Evolutionary conservation across 345 rosid genomes (phyloP), one percentile per base, ranked within the genome.

Genomic region (Pelargonium nanum): DNA sequence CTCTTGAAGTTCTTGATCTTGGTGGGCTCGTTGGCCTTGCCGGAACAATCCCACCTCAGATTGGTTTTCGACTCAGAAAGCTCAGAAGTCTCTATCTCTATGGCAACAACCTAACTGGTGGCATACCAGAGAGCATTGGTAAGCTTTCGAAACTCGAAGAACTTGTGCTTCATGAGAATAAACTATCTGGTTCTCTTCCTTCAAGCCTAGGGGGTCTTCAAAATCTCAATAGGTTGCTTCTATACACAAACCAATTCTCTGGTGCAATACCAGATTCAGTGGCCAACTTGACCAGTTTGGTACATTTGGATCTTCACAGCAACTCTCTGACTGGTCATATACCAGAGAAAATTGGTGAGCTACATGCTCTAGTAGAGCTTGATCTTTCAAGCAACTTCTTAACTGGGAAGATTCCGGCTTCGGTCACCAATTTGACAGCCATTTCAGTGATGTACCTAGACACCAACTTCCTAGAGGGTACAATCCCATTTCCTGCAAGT

Each of bases 1-100:
- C 68, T 22, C 82, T 83, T 23, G 30, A 77, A 59, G 80, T 83
- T 24, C 70, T 83, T 26, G 80, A 83, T 71, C 82, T 83, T 24
- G 85, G 88, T 28, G 82, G 79, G 56, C 79, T 83, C 4, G 55
- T 69, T 6, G 72, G 70, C 40, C 74, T 81, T 8, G 30, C 75
- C 2, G 88, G 85, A 45, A 66, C 2, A 22, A 75, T 83, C 19
- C 83, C 88, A 1, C 67, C 73, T 15, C 62, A n/a, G 15, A 81
- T 83, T 13, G 81, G 85, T 9, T 62, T 59, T 24, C 61, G 58
- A 55, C 80, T 80, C 21, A 75, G 45, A 22, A 77, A 70, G 8
- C 78, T 80, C 40, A 51, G 55, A 54, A 72, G 62, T 63, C 73
- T 83, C 4, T 69, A 77, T 34, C 75, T 83, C 12, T 81, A 65